phyloP scores from a whole-genome alignment of 2,329 filamentous ascomycete genomes.

The Cryphonectria parasitica region DNA sequence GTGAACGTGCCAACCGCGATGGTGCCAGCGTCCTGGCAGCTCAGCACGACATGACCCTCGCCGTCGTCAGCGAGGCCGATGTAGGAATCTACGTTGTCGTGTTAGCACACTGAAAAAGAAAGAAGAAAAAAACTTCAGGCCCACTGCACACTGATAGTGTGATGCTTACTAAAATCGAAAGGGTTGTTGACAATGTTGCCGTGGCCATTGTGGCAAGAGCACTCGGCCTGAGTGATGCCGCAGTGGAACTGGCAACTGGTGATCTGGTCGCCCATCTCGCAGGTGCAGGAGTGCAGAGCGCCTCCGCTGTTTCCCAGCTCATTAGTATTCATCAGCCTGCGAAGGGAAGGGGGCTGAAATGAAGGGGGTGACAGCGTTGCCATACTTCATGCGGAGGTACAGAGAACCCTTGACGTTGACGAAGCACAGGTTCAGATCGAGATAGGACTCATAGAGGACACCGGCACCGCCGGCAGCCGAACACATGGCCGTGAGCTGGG shows the following conservation, averaged over 20 bases:
- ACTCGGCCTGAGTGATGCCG: not conserved
- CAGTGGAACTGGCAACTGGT: not conserved
- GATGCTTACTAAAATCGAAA: not conserved
- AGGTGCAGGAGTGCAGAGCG: not conserved
- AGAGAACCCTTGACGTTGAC: constrained; percentile 1
- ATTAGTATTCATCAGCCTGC: not conserved
- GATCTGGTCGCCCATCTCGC: not conserved
- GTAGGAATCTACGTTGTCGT: not conserved
- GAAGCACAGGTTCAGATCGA: constrained; percentile 14
- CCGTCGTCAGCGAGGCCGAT: constrained; percentile 6
- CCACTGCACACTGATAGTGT: not conserved
- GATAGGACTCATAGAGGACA: constrained; percentile 8
- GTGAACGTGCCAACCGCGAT: not conserved
- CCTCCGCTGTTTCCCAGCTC: not conserved
- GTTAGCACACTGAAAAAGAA: not conserved
- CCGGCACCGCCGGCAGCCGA: not conserved
- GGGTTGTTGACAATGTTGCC: not conserved
- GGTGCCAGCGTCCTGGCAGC: not conserved
- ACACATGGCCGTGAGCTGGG: constrained; percentile 7
- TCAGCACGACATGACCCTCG: constrained; percentile 1
- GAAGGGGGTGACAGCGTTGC: too few species aligned
- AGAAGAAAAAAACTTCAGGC: too few species aligned
- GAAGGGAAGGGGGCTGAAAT: too few species aligned
- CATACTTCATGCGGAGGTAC: not conserved
- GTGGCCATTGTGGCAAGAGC: constrained; percentile 2